Percentiles rank a stretch among this genome's conserved stretches.
phyloP scores from a whole-genome alignment of 148 eudicot genomes.

The Vaccinium myrtillus region DNA sequence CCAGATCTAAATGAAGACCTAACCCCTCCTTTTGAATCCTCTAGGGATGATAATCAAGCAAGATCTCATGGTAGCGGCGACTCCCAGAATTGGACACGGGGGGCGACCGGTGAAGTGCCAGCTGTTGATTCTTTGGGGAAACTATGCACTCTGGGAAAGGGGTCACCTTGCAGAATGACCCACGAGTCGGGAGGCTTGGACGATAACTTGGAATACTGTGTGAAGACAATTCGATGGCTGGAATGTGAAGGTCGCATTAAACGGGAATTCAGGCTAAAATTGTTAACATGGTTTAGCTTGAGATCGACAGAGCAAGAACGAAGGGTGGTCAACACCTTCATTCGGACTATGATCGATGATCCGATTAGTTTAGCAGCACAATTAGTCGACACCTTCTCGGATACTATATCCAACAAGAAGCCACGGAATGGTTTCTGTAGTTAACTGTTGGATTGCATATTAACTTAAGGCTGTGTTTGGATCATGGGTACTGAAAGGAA shows the following conservation, averaged over 20 bases:
- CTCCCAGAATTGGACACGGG: conserved; percentile 48
- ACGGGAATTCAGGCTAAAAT: conserved; percentile 68
- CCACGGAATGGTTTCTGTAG: conserved; percentile 47
- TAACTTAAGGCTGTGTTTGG: background rate
- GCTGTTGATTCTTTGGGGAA: conserved; percentile 43
- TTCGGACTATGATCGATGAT: conserved; percentile 64
- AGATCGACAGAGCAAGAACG: conserved; percentile 85
- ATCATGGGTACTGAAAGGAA: too few relatives aligned
- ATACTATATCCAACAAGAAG: conserved; percentile 66
- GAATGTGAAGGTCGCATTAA: conserved; percentile 64
- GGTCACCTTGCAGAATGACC: conserved; percentile 36
- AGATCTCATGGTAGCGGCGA: conserved; percentile 63
- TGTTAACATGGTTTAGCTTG: conserved; percentile 88
- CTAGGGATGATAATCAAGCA: conserved; percentile 54
- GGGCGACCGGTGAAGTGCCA: conserved; percentile 44
- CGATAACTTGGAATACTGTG: conserved; percentile 75
- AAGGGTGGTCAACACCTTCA: conserved; percentile 73
- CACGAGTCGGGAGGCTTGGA: conserved; percentile 50
- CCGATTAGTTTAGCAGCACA: conserved; percentile 83
- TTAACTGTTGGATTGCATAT: conserved; percentile 30
- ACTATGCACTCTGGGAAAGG: conserved; percentile 43
- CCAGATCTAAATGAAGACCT: conserved; percentile 90
- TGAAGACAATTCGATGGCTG: conserved; percentile 65
- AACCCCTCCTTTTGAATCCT: conserved; percentile 69
- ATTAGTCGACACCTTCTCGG: conserved; percentile 73